Evolutionary conservation across 495 filamentous ascomycete species (phyloP).

Genomic region (Xylona heveae): DNA sequence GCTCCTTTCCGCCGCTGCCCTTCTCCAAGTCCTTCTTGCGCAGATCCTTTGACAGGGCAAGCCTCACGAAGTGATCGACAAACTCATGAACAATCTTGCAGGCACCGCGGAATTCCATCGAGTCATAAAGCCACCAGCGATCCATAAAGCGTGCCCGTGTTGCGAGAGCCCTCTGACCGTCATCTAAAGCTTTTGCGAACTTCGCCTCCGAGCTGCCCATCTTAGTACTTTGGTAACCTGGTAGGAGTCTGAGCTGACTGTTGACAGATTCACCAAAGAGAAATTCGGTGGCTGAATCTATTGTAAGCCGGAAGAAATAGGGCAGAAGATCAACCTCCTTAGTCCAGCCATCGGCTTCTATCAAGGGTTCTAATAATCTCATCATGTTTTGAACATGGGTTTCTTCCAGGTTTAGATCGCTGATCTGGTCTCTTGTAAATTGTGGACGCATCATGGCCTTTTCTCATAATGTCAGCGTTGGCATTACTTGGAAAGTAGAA

Average conservation of each 20-base stretch:
- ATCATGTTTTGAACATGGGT: conserved; percentile 32
- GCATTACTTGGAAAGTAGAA: too few relatives aligned
- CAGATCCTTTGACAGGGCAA: conserved; percentile 7
- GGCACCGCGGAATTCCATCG: neutral
- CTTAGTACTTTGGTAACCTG: conserved; percentile 1
- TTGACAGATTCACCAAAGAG: conserved; percentile 39
- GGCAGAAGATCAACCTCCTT: conserved; percentile 46
- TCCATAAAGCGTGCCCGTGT: conserved; percentile 6
- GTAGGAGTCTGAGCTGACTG: conserved; percentile 11
- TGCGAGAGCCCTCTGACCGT: conserved; percentile 6
- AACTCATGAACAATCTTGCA: conserved; percentile 25
- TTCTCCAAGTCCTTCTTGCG: conserved; percentile 8
- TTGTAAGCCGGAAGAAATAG: conserved; percentile 41
- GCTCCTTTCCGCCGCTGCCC: conserved; percentile 5
- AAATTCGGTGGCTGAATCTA: conserved; percentile 55
- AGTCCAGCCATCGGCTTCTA: conserved; percentile 25
- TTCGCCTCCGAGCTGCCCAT: neutral
- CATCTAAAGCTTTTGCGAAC: conserved; percentile 11
- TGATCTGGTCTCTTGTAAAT: conserved; percentile 37
- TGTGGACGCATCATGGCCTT: conserved; percentile 40
- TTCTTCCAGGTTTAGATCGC: conserved; percentile 36
- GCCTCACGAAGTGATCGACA: conserved; percentile 20
- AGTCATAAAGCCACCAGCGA: conserved; percentile 2
- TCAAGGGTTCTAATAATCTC: conserved; percentile 17
- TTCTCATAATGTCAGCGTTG: too few relatives aligned